phyloP scores from a whole-genome alignment of 1,139 yeast species.

The Pichia norvegensis region DNA sequence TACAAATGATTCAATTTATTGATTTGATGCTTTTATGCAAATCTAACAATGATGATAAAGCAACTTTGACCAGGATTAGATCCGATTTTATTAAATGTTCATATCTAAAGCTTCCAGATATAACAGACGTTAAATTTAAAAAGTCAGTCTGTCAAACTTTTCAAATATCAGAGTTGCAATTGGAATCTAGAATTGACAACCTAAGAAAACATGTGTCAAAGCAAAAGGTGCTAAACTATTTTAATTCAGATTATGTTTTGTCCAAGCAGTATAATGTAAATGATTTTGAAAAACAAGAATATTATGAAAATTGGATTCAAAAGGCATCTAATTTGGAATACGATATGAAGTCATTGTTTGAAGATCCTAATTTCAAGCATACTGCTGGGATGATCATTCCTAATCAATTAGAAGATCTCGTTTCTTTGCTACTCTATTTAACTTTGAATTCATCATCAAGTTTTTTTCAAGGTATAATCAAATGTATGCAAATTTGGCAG shows the following conservation, averaged over 20 bases:
- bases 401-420: slow-evolving; percentile 8
- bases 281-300: slow-evolving; percentile 18
- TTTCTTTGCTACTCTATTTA: slow-evolving; percentile 11
- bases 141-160: slow-evolving; percentile 11
- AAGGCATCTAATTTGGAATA: slow-evolving; percentile 14
- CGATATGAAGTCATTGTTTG: slow-evolving; percentile 8
- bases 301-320: slow-evolving; percentile 19
- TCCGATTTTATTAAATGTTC: slow-evolving; percentile 6
- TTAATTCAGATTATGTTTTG: slow-evolving; percentile 13
- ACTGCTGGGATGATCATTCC: slow-evolving; percentile 7
- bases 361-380: neutral
- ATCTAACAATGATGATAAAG: slow-evolving; percentile 12
- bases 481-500: slow-evolving; percentile 26
- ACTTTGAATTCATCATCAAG: slow-evolving; percentile 15
- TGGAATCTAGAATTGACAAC: slow-evolving; percentile 6
- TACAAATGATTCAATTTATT: slow-evolving; percentile 14
- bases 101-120: slow-evolving; percentile 15
- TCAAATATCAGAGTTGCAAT: slow-evolving; percentile 2
- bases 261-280: slow-evolving; percentile 10
- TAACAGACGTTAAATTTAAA: slow-evolving; percentile 12
- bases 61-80: slow-evolving; percentile 7
- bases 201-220: slow-evolving; percentile 13
- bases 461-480: slow-evolving; percentile 21
- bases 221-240: slow-evolving; percentile 13
- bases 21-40: slow-evolving; percentile 16